Evolutionary conservation across 176 grass and related monocot genomes (phyloP).

Genomic region (Cymbopogon citratus): DNA sequence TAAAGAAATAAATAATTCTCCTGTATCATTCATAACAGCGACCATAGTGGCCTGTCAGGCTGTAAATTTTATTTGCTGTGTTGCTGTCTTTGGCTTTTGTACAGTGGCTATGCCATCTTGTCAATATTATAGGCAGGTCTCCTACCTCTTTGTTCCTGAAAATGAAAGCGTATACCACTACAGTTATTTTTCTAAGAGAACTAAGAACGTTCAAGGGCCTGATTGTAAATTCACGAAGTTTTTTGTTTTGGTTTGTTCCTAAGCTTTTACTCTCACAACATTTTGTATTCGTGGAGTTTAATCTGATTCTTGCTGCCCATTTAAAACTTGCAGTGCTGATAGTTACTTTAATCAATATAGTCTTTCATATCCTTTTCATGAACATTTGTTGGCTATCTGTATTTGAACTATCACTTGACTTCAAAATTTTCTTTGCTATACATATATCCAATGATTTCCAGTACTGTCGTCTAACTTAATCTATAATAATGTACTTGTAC

Average conservation of each 20-base stretch:
- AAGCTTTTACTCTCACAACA: background rate
- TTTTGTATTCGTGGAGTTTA: background rate
- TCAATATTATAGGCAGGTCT: background rate
- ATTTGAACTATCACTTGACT: background rate
- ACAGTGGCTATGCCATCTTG: background rate
- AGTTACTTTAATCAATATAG: background rate
- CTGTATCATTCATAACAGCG: background rate
- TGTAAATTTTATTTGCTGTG: background rate
- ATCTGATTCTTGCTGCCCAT: background rate
- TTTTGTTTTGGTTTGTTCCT: background rate
- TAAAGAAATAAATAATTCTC: background rate
- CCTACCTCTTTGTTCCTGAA: background rate
- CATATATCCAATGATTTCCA: background rate
- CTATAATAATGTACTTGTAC: background rate
- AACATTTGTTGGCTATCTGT: slow-evolving; percentile 3
- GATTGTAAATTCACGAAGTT: background rate
- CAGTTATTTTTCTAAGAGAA: background rate
- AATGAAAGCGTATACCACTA: background rate
- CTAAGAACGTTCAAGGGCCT: background rate
- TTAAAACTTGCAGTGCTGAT: background rate
- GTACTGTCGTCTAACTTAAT: background rate
- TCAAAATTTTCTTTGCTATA: background rate
- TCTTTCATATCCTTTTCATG: background rate
- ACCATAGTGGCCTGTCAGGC: background rate
- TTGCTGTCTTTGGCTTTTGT: background rate